Conservation (phyloP, 257 asterid species). For the Solanum gandarillasii region DNA sequence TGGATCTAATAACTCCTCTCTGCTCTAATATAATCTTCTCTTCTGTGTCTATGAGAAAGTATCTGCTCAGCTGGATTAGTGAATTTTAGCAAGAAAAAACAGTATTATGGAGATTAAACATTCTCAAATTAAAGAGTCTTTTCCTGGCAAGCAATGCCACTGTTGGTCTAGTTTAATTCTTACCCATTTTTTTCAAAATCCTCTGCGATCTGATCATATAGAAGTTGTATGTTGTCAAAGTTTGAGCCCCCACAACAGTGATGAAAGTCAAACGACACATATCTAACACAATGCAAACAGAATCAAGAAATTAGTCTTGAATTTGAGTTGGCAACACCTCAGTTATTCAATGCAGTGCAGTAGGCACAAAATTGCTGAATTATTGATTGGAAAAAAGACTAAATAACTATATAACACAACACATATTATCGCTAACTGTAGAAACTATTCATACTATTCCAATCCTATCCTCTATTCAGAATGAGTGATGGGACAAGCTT, state of each 20-base stretch:
- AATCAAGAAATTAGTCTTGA: background rate
- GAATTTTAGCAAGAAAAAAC: conserved; percentile 33
- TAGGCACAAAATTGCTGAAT: background rate
- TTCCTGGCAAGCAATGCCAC: conserved; percentile 8
- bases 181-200: conserved; percentile 92
- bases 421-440: background rate
- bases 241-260: conserved; percentile 69
- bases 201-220: conserved; percentile 58
- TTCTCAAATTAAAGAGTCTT: conserved; percentile 13
- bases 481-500: background rate
- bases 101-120: conserved; percentile 37
- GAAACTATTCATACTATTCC: background rate
- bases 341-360: background rate
- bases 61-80: conserved; percentile 95
- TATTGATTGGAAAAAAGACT: background rate
- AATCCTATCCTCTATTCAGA: background rate
- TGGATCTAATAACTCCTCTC: conserved; percentile 69
- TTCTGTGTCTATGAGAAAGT: conserved; percentile 71
- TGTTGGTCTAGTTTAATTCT: background rate
- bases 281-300: conserved; percentile 37
- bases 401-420: background rate
- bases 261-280: conserved; percentile 88
- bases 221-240: conserved; percentile 70
- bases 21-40: conserved; percentile 68
- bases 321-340: background rate